Conservation (phyloP, 179 eudicot genomes). For the Beta lomatogona region DNA sequence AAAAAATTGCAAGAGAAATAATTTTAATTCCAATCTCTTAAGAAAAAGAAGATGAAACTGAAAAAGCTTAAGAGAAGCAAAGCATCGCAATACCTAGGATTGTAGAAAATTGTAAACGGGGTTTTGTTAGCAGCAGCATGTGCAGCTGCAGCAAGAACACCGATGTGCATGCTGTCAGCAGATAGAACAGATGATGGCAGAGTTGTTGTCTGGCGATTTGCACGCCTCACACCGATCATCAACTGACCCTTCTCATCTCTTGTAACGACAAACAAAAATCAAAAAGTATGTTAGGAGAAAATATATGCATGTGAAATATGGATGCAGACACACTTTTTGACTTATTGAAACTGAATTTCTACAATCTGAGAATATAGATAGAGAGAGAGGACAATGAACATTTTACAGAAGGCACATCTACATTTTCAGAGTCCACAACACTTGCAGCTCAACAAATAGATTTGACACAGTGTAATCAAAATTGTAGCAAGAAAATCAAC, state of each 20-base stretch:
- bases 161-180: constrained; percentile 98
- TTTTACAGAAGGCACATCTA: background rate
- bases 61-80: background rate
- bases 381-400: background rate
- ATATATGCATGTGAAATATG: background rate
- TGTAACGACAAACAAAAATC: background rate
- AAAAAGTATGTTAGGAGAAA: background rate
- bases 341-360: background rate
- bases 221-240: constrained; percentile 88
- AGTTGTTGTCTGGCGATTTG: constrained; percentile 82
- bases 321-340: background rate
- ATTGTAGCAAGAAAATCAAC: background rate
- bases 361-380: background rate
- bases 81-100: constrained; percentile 63
- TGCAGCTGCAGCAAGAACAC: constrained; percentile 98
- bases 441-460: background rate
- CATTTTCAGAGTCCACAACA: background rate
- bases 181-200: constrained; percentile 93
- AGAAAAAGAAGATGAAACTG: background rate
- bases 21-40: background rate
- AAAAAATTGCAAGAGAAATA: constrained; percentile 8
- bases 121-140: constrained; percentile 88
- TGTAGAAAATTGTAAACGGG: constrained; percentile 83
- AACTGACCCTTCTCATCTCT: constrained; percentile 93
- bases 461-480: background rate